Conservation (phyloP, 1,284 basidiomycete species). For the Golubevia sp. region DNA sequence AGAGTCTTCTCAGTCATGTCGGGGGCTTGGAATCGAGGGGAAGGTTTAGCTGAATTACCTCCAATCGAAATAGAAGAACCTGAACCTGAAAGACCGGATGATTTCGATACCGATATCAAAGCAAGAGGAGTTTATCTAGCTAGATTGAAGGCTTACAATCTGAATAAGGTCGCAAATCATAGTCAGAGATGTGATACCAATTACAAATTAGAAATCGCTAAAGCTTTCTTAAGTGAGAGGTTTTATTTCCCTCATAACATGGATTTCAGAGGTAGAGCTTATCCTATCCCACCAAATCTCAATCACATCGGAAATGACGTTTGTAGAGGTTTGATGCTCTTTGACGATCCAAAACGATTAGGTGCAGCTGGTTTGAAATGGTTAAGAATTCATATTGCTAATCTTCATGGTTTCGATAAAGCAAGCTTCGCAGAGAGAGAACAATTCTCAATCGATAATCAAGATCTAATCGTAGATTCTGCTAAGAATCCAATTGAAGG, state of each 20-base stretch:
- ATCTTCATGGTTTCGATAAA: slow-evolving; percentile 93
- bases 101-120: slow-evolving; percentile 72
- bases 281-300: slow-evolving; percentile 93
- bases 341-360: slow-evolving; percentile 79
- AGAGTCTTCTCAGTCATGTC: slow-evolving; percentile 75
- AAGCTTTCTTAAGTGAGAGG: slow-evolving; percentile 81
- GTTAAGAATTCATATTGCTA: slow-evolving; percentile 92
- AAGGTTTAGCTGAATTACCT: slow-evolving; percentile 60
- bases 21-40: slow-evolving; percentile 76
- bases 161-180: slow-evolving; percentile 65
- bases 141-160: slow-evolving; percentile 68
- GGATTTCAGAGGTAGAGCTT: slow-evolving; percentile 96
- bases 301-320: slow-evolving; percentile 96
- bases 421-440: slow-evolving; percentile 89
- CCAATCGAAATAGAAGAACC: slow-evolving; percentile 22
- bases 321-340: slow-evolving; percentile 83
- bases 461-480: slow-evolving; percentile 81
- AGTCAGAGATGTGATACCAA: slow-evolving; percentile 90
- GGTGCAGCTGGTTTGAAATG: slow-evolving; percentile 79
- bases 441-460: slow-evolving; percentile 74
- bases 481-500: slow-evolving; percentile 68
- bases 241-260: slow-evolving; percentile 97
- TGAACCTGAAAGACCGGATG: slow-evolving; percentile 70
- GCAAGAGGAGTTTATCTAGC: slow-evolving; percentile 70
- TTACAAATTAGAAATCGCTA: slow-evolving; percentile 96